These are phyloP conservation scores for Phylloporus scabripes DNA, from an alignment of 768 basidiomycete genomes.

Conservation along the genomic window DNA sequence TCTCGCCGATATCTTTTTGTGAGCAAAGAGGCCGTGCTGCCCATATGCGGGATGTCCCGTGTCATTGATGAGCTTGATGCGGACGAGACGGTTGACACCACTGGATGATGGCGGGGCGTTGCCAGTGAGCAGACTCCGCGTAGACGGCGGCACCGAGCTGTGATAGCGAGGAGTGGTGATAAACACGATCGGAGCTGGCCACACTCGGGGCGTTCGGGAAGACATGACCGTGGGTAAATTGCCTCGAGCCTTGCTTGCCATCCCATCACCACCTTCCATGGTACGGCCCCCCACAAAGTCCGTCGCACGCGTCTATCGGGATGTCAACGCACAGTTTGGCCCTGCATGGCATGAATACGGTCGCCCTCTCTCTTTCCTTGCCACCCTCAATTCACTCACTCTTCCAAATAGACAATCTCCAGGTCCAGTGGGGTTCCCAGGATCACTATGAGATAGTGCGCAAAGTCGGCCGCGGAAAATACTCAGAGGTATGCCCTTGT, in stretches of 20 bases:
- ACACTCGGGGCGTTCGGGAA: constrained; percentile 32
- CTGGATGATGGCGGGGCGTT: constrained; percentile 21
- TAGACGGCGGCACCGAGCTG: constrained; percentile 45
- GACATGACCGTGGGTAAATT: constrained; percentile 27
- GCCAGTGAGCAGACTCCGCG: constrained; percentile 36
- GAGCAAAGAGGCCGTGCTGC: constrained; percentile 77
- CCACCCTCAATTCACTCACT: constrained; percentile 6
- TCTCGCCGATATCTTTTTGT: constrained; percentile 59
- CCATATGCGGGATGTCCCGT: constrained; percentile 69
- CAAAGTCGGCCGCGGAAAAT: constrained; percentile 94
- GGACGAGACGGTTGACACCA: constrained; percentile 35
- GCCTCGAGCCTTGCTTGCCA: constrained; percentile 13
- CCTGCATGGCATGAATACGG: constrained; percentile 96
- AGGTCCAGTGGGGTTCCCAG: constrained; percentile 96
- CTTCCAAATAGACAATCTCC: constrained; percentile 72
- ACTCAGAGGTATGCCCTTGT: constrained; percentile 67
- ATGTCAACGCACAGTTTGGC: constrained; percentile 84
- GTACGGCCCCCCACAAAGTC: constrained; percentile 70
- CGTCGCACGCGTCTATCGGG: constrained; percentile 79
- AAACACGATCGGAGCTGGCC: constrained; percentile 55
- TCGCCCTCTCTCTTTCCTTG: constrained; percentile 31
- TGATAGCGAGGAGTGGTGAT: constrained; percentile 50
- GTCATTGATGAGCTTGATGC: constrained; percentile 53
- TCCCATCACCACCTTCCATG: constrained; percentile 39
- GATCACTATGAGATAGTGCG: constrained; percentile 98